Conservation (phyloP, 75 land plant species). For the Cunninghamia lanceolata region DNA sequence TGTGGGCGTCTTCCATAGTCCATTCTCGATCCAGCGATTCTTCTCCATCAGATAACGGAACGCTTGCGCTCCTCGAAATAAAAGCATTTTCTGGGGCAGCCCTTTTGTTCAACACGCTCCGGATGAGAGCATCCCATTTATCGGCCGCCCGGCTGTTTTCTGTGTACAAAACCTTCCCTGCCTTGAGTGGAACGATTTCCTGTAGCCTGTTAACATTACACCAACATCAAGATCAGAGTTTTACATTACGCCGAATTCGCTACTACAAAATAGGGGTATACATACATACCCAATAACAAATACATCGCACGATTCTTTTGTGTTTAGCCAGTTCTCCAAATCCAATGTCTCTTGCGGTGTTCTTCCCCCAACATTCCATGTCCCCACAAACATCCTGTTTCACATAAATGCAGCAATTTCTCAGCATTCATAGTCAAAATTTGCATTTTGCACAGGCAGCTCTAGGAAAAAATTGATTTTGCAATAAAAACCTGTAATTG, state of each 20-base stretch:
- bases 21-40: not conserved
- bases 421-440: not conserved
- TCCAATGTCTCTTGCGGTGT: constrained; percentile 44
- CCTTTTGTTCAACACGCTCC: constrained; percentile 40
- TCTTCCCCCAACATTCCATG: constrained; percentile 82
- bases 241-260: no score
- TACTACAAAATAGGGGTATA: no score
- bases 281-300: constrained; percentile 61
- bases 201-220: constrained; percentile 56
- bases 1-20: constrained; percentile 11
- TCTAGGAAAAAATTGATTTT: not conserved
- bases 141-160: constrained; percentile 69
- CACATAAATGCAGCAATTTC: not conserved
- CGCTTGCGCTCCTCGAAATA: not conserved
- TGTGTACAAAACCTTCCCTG: constrained; percentile 72
- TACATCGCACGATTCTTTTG: constrained; percentile 29
- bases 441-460: not conserved
- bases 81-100: not conserved
- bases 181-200: constrained; percentile 82
- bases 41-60: constrained; percentile 13
- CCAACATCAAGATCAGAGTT: not conserved
- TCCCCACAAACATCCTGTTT: constrained; percentile 63
- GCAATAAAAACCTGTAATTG: not conserved
- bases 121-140: constrained; percentile 64
- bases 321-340: constrained; percentile 41